phyloP scores from a whole-genome alignment of 352 stramenopile species.

The Globisporangium okanoganense region DNA sequence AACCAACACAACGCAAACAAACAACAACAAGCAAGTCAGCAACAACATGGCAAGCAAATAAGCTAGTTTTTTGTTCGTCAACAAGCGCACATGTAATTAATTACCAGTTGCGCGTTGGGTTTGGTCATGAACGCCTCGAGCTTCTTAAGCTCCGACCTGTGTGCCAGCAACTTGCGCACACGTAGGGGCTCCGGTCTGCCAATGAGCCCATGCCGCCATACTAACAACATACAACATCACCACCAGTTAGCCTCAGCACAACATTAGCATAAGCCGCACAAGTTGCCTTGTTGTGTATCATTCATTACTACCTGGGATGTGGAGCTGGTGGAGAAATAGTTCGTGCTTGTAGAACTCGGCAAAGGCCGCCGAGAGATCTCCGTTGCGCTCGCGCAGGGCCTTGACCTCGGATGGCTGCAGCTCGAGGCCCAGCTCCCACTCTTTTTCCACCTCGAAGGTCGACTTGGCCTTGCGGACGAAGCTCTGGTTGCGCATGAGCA shows the following conservation, averaged over 20 bases:
- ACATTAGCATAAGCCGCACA: no score
- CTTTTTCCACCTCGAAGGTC: conserved; percentile 62
- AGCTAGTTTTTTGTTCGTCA: no score
- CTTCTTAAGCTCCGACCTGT: conserved; percentile 76
- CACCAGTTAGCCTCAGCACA: background rate
- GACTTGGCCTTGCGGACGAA: conserved; percentile 46
- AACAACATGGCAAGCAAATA: no score
- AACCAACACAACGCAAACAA: background rate
- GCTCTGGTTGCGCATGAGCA: conserved; percentile 62
- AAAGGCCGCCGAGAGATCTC: conserved; percentile 69
- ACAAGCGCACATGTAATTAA: no score
- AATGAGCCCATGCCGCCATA: conserved; percentile 75
- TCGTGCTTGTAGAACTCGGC: conserved; percentile 73
- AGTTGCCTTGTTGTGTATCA: no score
- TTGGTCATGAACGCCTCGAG: conserved; percentile 59
- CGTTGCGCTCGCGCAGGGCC: conserved; percentile 58
- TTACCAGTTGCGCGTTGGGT: conserved; percentile 66
- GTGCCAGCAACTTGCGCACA: conserved; percentile 71
- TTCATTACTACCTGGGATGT: conserved; percentile 64
- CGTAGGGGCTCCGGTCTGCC: conserved; percentile 61
- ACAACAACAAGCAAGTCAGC: background rate
- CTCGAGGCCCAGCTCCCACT: conserved; percentile 71
- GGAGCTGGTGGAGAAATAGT: conserved; percentile 70
- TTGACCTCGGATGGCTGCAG: conserved; percentile 80
- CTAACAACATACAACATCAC: conserved; percentile 27